Conservation (phyloP, 2,329 filamentous ascomycete genomes). For the Diaporthe amygdali region DNA sequence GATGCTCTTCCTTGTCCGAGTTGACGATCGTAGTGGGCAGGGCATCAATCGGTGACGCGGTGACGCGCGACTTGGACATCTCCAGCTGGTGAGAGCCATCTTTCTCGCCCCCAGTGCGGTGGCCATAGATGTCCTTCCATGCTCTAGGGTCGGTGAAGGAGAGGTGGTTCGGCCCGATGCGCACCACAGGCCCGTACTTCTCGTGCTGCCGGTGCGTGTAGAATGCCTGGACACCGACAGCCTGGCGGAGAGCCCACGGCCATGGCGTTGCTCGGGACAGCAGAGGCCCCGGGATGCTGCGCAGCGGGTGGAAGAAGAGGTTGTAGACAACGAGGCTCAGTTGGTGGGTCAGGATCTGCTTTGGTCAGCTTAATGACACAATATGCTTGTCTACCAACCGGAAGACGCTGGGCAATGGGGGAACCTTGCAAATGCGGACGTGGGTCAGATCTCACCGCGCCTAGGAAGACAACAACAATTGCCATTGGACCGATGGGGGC, state of each 20-base stretch:
- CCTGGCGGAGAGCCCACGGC: neutral
- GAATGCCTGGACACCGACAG: conserved; percentile 5
- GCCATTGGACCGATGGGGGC: neutral
- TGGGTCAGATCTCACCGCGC: conserved; percentile 2
- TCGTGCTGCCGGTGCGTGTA: conserved; percentile 33
- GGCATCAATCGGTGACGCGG: neutral
- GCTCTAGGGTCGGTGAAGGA: conserved; percentile 40
- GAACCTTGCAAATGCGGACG: neutral
- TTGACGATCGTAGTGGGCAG: neutral
- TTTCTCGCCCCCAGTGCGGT: conserved; percentile 16
- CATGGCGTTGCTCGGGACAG: conserved; percentile 25
- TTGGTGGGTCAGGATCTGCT: neutral
- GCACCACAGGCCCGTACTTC: conserved; percentile 47
- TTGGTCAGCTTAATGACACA: neutral
- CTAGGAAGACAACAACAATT: neutral
- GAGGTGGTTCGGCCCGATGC: conserved; percentile 46
- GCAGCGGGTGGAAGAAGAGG: conserved; percentile 29
- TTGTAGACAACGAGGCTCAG: conserved; percentile 21
- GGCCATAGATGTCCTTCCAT: conserved; percentile 41
- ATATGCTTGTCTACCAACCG: neutral
- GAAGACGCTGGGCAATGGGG: too few relatives aligned
- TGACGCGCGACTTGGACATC: conserved; percentile 11
- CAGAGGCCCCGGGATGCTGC: conserved; percentile 28
- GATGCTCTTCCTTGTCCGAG: conserved; percentile 16
- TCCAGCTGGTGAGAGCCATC: neutral